Base-by-base conservation (phyloP, 768 basidiomycete species). In the Naganishia friedmannii region DNA sequence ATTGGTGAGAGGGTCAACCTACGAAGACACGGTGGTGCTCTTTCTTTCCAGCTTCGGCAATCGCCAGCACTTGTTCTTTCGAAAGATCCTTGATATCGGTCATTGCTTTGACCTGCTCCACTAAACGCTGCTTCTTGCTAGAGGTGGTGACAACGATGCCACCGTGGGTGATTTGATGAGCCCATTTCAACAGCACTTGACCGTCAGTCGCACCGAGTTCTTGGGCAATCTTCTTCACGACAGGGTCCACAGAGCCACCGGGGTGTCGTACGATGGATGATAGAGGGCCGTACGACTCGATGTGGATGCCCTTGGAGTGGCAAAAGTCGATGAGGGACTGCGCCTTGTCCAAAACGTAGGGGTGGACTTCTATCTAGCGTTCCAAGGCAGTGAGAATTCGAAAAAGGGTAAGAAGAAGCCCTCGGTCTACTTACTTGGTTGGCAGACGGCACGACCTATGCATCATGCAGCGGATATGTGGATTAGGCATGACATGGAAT, bases 281-380 rank as follows among this genome's bases (percentile, higher is more conserved):
- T 3, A 78, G 73, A 3, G 74, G 71, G 0, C 77, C 77, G 66
- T 77, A 81, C 17, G 66, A 48, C n/a, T 73, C 73, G 23, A 79
- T 72, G 13, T 69, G 67, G 72, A 82, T 82, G 29, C 74, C 70
- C 66, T 81, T 66, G 21, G 74, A 60, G 23, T 75, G 39, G 69
- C 76, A 77, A 65, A 76, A 74, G 19, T 74, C 74, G 31, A 79
- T 63, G 9, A 82, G 74, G 0, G 76, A 75, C 10, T 72, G 55
- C 2, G 73, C 60, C 21, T 69, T 70, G 28, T 75, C 66, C 66
- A 75, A 74, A 53, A 80, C 26, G 70, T 81, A 82, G 15, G 83
- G 83, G 70, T 83, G 80, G 60, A 77, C 77, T 72, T 83, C 83
- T 72, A 83, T 81, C 78, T 83, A 72, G 5, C 1, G 42, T 51